Base-by-base conservation (phyloP, 495 filamentous ascomycete genomes). In the Aspergillus mulundensis region DNA sequence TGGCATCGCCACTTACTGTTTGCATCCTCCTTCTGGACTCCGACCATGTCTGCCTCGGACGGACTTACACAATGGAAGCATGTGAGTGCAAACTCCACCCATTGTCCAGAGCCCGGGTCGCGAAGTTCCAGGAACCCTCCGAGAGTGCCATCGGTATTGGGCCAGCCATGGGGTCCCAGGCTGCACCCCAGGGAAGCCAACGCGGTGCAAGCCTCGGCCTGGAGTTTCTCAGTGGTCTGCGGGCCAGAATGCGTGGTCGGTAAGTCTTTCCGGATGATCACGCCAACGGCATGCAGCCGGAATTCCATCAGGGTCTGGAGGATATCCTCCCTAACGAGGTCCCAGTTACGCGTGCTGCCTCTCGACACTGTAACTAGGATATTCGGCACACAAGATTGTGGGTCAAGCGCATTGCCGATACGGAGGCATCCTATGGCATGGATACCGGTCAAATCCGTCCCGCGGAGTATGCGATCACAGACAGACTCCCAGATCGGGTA, bases 191-290 rank as follows among this genome's bases (percentile, higher is more conserved):
- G 8, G 15, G 24, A 0, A 3, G 19, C 47, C 6, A 7, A 19
- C 0, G 20, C n/a, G 10, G 38, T 43, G 16, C 43, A 32, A 5
- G 7, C 15, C 3, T 28, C 41, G 7, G 15, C 7, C 2, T 12
- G 45, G 45, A 18, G 8, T 8, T n/a, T 48, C 21, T 21, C 18
- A 23, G 36, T n/a, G n/a, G n/a, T n/a, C n/a, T n/a, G n/a, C n/a
- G n/a, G n/a, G n/a, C n/a, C n/a, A n/a, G n/a, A n/a, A n/a, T n/a
- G n/a, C n/a, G n/a, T n/a, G n/a, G 36, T 1, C 2, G 23, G 2
- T 1, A 14, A 11, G 14, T 58, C 56, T 32, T 58, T 53, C 8
- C 56, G 40, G 21, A 58, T 58, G 8, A 58, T 20, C 5, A 58
- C 41, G 1, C 15, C 56, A n/a, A 58, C 41, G 0, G 0, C n/a